Evolutionary conservation across 176 grass and related monocot species (phyloP), one percentile per base, ranked within the genome.

Genomic region (Tuctoria greenei): DNA sequence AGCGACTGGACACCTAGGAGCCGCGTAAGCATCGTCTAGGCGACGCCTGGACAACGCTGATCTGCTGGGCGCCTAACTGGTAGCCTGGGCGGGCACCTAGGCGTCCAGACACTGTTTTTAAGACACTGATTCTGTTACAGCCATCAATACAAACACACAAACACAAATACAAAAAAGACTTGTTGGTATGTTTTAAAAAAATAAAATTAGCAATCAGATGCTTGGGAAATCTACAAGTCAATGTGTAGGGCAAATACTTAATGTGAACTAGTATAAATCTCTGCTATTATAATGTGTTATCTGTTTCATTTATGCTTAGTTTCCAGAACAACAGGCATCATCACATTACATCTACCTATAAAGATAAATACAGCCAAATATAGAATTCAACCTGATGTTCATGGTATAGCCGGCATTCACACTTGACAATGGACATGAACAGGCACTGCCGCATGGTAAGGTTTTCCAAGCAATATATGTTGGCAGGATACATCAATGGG

Each of bases 391-490:
- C 24, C 5, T 34, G 15, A 69, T 35, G 65, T 38, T 44, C 43
- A 84, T 64, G 66, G 44, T 54, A 17, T 4, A 4, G 49, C 38
- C 35, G 9, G 39, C 40, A 83, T 60, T 37, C 71, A 83, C 39
- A 45, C 58, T 45, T 64, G 36, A 65, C 39, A 45, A 43, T 45
- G 54, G 36, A 65, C 26, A 65, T 45, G 49, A 71, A 71, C 31
- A 57, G 67, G 23, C 57, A 54, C 7, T 23, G 21, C 23, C 18
- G 28, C 37, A 54, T 37, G 18, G 31, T 61, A 67, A 31, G 37
- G 44, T 72, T 52, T 51, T 27, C 9, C 9, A 26, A 82, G 79
- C 46, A 74, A 81, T 49, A 81, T 38, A 61, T 80, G 44, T 64
- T 64, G 61, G 39, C 45, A 55, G 5, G 23, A 81, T 50, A 34